A percentile compares a stretch with the other conserved stretches of the same genome.
These are phyloP conservation scores for Hericium erinaceus DNA, from an alignment of 768 basidiomycete genomes.

Conservation along the genomic window DNA sequence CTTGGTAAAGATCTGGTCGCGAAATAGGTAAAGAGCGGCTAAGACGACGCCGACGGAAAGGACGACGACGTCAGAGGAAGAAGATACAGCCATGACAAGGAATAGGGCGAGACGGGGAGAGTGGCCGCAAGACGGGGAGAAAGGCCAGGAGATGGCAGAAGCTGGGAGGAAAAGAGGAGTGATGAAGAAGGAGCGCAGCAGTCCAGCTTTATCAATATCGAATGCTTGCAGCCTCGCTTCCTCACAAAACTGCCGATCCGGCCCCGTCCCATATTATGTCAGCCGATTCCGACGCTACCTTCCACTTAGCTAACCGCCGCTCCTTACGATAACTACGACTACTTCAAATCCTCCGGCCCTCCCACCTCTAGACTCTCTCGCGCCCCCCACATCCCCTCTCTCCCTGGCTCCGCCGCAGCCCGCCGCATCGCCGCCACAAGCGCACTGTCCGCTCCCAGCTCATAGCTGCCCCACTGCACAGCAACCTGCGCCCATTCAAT, in stretches of 20 bases:
- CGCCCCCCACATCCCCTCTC: conserved; percentile 42
- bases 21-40: conserved; percentile 75
- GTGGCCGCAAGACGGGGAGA: not conserved
- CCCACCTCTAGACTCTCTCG: conserved; percentile 12
- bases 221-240: not conserved
- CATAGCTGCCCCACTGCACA: conserved; percentile 43
- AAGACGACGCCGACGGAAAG: conserved; percentile 67
- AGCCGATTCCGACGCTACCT: no score
- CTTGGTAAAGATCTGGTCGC: conserved; percentile 66
- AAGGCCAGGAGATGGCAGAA: conserved; percentile 4
- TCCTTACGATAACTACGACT: not conserved
- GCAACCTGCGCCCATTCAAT: conserved; percentile 42
- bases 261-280: not conserved
- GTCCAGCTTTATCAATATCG: not conserved
- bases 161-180: conserved; percentile 2
- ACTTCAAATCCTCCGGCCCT: conserved; percentile 1
- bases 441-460: conserved; percentile 47
- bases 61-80: conserved; percentile 64
- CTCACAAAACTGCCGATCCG: not conserved
- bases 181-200: not conserved
- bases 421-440: conserved; percentile 32
- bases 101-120: not conserved
- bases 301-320: not conserved
- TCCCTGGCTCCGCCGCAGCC: conserved; percentile 27
- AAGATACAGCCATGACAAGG: conserved; percentile 43